Evolutionary conservation across 2,329 filamentous ascomycete genomes (phyloP).

Genomic region (Allantophomopsis lycopodina): DNA sequence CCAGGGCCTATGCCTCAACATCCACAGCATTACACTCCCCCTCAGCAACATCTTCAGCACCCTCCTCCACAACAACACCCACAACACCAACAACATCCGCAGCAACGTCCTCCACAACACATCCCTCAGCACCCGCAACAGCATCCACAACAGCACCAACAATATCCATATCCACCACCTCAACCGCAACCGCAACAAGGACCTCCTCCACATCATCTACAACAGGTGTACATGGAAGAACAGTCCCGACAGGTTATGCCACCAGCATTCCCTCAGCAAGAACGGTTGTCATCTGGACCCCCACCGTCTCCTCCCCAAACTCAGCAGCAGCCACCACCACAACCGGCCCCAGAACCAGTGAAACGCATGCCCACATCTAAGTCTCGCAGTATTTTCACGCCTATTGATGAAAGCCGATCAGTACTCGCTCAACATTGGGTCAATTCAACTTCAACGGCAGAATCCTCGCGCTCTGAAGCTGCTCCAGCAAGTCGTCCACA

Average conservation of each 20-base stretch:
- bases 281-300: slow-evolving; percentile 27
- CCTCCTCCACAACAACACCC: slow-evolving; percentile 20
- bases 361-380: slow-evolving; percentile 33
- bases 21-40: not conserved
- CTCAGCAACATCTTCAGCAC: slow-evolving; percentile 19
- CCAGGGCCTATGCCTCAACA: slow-evolving; percentile 11
- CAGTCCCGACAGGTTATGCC: slow-evolving; percentile 58
- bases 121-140: slow-evolving; percentile 45
- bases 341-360: slow-evolving; percentile 31
- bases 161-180: slow-evolving; percentile 13
- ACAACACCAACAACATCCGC: slow-evolving; percentile 25
- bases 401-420: slow-evolving; percentile 85
- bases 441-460: slow-evolving; percentile 37
- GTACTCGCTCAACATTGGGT: slow-evolving; percentile 75
- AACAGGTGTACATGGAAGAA: slow-evolving; percentile 65
- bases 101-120: no score
- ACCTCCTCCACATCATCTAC: slow-evolving; percentile 29
- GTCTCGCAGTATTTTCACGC: slow-evolving; percentile 78
- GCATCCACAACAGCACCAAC: slow-evolving; percentile 10
- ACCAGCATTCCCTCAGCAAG: slow-evolving; percentile 51
- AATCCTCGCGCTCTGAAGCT: slow-evolving; percentile 12
- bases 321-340: slow-evolving; percentile 20
- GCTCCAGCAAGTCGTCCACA: slow-evolving; percentile 39
- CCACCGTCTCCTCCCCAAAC: slow-evolving; percentile 15
- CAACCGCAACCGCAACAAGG: slow-evolving; percentile 21